phyloP scores from a whole-genome alignment of 257 asterid species.

The Penstemon barbatus region DNA sequence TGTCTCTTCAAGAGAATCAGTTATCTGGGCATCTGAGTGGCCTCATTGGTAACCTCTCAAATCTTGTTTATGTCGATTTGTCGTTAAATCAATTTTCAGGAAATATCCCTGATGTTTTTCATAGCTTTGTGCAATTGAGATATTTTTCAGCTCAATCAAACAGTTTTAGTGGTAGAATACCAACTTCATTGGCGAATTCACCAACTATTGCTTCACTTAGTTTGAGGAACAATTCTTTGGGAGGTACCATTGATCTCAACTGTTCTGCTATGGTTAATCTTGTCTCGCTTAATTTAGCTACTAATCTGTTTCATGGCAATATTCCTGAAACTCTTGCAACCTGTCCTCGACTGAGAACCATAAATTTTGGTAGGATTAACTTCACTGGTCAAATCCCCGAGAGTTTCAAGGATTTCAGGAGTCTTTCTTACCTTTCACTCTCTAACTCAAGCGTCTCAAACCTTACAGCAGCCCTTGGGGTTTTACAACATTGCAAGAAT shows the following conservation, averaged over 20 bases:
- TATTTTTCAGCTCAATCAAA: conserved; percentile 75
- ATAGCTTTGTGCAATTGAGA: conserved; percentile 39
- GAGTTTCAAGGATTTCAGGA: conserved; percentile 59
- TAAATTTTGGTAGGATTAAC: conserved; percentile 58
- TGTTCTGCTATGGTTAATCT: conserved; percentile 75
- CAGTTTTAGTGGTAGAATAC: conserved; percentile 52
- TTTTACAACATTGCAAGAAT: conserved; percentile 64
- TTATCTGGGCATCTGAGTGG: conserved; percentile 54
- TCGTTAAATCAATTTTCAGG: conserved; percentile 60
- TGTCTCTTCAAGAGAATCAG: conserved; percentile 55
- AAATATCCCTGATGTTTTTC: conserved; percentile 58
- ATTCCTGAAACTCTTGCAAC: conserved; percentile 62
- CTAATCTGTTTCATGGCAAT: conserved; percentile 54
- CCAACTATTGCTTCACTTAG: conserved; percentile 42
- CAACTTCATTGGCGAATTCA: conserved; percentile 65
- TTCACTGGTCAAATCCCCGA: conserved; percentile 69
- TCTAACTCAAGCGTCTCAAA: conserved; percentile 62
- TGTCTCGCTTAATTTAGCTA: conserved; percentile 66
- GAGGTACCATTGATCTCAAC: conserved; percentile 54
- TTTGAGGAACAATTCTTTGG: conserved; percentile 71
- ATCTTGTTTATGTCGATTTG: conserved; percentile 56
- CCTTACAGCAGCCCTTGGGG: conserved; percentile 51
- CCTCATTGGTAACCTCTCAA: conserved; percentile 63
- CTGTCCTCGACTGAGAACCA: conserved; percentile 46
- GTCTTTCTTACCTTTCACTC: conserved; percentile 61